phyloP scores from a whole-genome alignment of 1,284 basidiomycete species.

The Laetiporus sulphureus region DNA sequence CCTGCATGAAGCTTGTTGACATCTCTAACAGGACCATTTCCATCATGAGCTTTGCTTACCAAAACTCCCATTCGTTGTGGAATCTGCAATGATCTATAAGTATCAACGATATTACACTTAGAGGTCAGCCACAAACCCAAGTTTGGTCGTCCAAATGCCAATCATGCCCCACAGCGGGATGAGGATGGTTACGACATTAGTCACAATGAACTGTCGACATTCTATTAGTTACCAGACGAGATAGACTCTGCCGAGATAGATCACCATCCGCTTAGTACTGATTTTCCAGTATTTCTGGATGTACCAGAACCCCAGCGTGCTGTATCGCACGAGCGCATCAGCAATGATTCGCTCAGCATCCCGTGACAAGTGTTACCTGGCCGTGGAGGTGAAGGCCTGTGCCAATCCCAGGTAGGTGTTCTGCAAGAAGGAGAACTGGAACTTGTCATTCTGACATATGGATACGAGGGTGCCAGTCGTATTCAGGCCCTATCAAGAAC shows the following conservation, averaged over 20 bases:
- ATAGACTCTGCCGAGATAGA: no score
- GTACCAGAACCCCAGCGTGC: conserved; percentile 75
- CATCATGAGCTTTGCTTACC: conserved; percentile 32
- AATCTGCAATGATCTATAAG: conserved; percentile 47
- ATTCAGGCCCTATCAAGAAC: conserved; percentile 53
- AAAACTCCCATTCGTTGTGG: conserved; percentile 83
- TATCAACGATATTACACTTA: conserved; percentile 6
- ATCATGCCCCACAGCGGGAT: conserved; percentile 86
- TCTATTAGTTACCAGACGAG: not conserved
- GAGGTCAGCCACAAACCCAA: conserved; percentile 44
- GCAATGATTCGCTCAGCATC: no score
- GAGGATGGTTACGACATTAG: conserved; percentile 69
- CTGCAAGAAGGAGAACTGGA: conserved; percentile 65
- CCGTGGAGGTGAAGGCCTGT: conserved; percentile 67
- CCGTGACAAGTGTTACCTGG: conserved; percentile 28
- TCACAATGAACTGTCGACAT: conserved; percentile 55
- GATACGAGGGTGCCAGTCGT: conserved; percentile 71
- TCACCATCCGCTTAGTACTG: conserved; percentile 70
- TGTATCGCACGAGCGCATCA: conserved; percentile 14
- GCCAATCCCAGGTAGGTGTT: conserved; percentile 73
- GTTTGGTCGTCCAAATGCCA: conserved; percentile 70
- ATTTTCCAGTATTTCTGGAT: conserved; percentile 75
- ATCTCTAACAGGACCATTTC: not conserved
- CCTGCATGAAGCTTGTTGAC: conserved; percentile 30
- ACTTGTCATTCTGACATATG: conserved; percentile 77